These are phyloP conservation scores for Biscutella laevigata DNA, from an alignment of 441 rosid species.

Conservation along the genomic window DNA sequence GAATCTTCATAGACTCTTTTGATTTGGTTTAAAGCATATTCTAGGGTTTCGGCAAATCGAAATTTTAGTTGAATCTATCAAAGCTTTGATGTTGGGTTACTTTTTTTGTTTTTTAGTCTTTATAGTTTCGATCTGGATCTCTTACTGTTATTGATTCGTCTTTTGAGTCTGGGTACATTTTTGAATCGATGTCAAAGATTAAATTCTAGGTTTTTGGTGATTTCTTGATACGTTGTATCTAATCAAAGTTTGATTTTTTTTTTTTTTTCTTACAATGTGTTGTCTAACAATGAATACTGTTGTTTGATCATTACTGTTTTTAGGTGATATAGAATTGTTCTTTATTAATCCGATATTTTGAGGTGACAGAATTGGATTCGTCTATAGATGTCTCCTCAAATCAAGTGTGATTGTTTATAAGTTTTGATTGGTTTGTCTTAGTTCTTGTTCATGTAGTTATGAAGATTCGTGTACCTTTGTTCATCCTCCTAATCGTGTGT, in stretches of 20 bases:
- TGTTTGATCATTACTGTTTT: neutral
- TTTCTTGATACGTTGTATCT: neutral
- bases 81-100: neutral
- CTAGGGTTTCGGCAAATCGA: conserved; percentile 6
- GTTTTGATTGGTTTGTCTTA: neutral
- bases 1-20: neutral
- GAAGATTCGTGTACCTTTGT: neutral
- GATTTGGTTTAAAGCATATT: no score
- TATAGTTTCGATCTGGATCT: conserved; percentile 3
- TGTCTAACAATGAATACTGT: neutral
- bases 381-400: neutral
- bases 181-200: neutral
- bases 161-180: neutral
- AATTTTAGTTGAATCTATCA: neutral
- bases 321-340: neutral
- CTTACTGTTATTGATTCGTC: neutral
- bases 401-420: neutral
- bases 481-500: neutral
- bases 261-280: neutral
- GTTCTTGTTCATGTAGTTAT: neutral
- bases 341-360: neutral
- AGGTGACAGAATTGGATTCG: neutral
- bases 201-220: neutral
- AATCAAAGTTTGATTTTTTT: neutral
- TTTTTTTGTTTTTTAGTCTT: no score